Percentiles rank a stretch among this genome's conserved stretches.
Conservation (phyloP, 2,329 filamentous ascomycete species). For the Moelleriella libera region DNA sequence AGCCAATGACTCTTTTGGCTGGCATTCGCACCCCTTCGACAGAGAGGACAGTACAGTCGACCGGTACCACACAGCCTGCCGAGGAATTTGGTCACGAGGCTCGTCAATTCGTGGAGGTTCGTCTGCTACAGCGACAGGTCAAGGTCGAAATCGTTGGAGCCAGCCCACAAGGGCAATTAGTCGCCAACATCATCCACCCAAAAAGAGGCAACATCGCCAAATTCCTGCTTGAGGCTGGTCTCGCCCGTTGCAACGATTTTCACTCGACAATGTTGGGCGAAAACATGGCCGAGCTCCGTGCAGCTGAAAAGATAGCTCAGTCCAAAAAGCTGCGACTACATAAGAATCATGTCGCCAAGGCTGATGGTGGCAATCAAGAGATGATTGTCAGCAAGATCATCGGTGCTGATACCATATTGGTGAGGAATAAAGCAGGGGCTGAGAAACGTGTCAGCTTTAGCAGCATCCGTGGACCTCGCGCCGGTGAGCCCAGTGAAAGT, state of each 20-base stretch:
- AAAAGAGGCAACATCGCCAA: slow-evolving; percentile 75
- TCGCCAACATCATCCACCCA: slow-evolving; percentile 77
- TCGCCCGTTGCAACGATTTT: slow-evolving; percentile 88
- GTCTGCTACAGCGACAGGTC: slow-evolving; percentile 75
- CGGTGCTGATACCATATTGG: slow-evolving; percentile 76
- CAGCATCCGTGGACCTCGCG: slow-evolving; percentile 86
- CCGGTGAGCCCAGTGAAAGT: slow-evolving; percentile 71
- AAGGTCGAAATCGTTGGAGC: slow-evolving; percentile 72
- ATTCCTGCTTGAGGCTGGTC: slow-evolving; percentile 75
- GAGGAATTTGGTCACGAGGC: slow-evolving; percentile 88
- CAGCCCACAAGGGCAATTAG: slow-evolving; percentile 82
- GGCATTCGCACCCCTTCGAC: slow-evolving; percentile 85
- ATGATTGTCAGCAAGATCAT: slow-evolving; percentile 75
- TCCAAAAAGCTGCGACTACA: slow-evolving; percentile 64
- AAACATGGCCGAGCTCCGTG: slow-evolving; percentile 74
- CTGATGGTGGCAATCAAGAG: slow-evolving; percentile 53
- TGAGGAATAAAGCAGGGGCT: slow-evolving; percentile 68
- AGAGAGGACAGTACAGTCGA: slow-evolving; percentile 65
- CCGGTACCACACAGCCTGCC: slow-evolving; percentile 66
- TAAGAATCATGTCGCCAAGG: slow-evolving; percentile 64
- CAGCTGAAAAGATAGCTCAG: slow-evolving; percentile 78
- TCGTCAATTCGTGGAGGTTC: slow-evolving; percentile 70
- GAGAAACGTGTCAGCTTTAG: slow-evolving; percentile 89
- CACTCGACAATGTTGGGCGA: slow-evolving; percentile 84
- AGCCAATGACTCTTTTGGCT: slow-evolving; percentile 79